phyloP scores from a whole-genome alignment of 139 green algal species.

The Yamagishiella unicocca region DNA sequence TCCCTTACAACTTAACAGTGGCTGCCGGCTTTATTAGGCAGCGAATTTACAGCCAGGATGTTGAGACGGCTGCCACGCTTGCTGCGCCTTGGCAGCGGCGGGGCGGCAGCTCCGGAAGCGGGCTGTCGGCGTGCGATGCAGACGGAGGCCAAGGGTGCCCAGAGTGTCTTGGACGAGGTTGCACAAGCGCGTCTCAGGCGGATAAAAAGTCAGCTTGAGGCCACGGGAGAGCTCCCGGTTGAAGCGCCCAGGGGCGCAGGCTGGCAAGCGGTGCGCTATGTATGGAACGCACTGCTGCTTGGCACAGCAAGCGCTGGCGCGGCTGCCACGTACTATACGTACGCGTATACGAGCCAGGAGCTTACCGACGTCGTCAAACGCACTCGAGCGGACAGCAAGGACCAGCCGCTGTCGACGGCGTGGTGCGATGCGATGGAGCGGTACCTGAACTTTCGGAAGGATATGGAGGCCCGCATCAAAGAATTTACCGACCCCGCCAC shows the following conservation, averaged over 20 bases:
- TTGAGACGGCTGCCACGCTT: not conserved
- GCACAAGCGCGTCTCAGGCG: slow-evolving; percentile 14
- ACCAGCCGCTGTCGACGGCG: slow-evolving; percentile 54
- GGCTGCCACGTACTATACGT: slow-evolving; percentile 81
- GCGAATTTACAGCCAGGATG: too few relatives aligned
- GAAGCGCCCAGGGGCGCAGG: not conserved
- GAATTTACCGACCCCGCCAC: slow-evolving; percentile 90
- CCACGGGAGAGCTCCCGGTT: slow-evolving; percentile 23
- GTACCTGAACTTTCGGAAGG: slow-evolving; percentile 68
- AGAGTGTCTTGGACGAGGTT: slow-evolving; percentile 35
- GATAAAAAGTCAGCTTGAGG: slow-evolving; percentile 43
- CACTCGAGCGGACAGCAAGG: not conserved
- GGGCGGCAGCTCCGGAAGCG: not conserved
- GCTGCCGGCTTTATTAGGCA: too few relatives aligned
- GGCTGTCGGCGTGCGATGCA: not conserved
- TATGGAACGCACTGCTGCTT: slow-evolving; percentile 59
- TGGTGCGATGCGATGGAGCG: slow-evolving; percentile 64
- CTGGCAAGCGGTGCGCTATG: not conserved
- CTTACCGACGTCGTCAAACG: slow-evolving; percentile 63
- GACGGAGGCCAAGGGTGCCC: slow-evolving; percentile 12
- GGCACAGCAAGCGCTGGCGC: slow-evolving; percentile 56
- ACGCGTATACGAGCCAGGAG: slow-evolving; percentile 59
- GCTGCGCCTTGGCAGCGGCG: not conserved
- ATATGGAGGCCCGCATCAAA: slow-evolving; percentile 69
- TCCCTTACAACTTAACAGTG: too few relatives aligned